These are phyloP conservation scores for Mortierella sp. DNA, from an alignment of 371 early-diverging fungal species.

Conservation along the genomic window DNA sequence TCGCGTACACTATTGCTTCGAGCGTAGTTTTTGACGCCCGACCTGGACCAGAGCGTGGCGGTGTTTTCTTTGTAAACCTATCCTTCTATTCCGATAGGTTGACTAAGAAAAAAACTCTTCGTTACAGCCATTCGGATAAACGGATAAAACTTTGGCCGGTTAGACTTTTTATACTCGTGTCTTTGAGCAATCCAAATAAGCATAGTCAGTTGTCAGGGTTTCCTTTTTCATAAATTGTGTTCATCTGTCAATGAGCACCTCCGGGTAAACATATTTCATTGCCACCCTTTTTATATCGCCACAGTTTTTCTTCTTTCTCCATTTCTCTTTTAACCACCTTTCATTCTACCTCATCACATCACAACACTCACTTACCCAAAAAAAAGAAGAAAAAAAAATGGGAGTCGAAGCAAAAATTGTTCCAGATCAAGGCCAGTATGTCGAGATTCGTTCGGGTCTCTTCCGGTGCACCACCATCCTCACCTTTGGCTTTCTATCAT, in stretches of 20 bases:
- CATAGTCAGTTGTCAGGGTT: too few species aligned
- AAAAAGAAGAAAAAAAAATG: constrained; percentile 2
- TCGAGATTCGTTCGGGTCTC: constrained; percentile 25
- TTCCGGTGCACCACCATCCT: constrained; percentile 15
- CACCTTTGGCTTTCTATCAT: background rate
- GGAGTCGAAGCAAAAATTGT: background rate
- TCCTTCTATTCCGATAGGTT: too few species aligned
- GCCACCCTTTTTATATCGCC: background rate
- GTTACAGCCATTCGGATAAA: too few species aligned
- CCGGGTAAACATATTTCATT: background rate
- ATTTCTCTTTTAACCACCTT: background rate
- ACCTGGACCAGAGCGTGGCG: too few species aligned
- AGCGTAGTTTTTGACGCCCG: too few species aligned
- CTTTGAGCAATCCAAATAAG: background rate
- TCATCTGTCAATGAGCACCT: background rate
- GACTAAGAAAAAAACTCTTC: too few species aligned
- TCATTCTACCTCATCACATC: background rate
- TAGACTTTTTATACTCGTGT: background rate
- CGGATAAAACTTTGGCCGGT: background rate
- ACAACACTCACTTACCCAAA: too few species aligned
- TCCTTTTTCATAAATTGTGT: background rate
- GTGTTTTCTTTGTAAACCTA: too few species aligned
- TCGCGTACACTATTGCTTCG: too few species aligned
- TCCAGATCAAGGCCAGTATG: constrained; percentile 31
- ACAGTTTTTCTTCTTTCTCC: background rate